Evolutionary conservation across 2,329 filamentous ascomycete genomes (phyloP).

Genomic region (Fusarium buharicum): DNA sequence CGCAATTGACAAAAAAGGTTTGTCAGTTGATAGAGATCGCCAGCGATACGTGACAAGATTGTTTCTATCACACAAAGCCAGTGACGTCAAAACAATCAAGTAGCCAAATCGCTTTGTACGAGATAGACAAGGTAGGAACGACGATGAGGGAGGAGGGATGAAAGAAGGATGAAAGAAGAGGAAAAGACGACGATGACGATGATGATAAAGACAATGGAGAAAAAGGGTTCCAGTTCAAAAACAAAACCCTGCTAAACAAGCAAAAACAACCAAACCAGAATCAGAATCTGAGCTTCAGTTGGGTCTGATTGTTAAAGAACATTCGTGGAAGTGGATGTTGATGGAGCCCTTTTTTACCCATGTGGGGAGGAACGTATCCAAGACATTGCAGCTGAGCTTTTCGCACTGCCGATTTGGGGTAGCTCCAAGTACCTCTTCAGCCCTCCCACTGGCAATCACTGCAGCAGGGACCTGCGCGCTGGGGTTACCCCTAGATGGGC

Average conservation of each 20-base stretch:
- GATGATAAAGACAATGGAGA: conserved; percentile 19
- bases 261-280: conserved; percentile 20
- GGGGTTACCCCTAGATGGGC: conserved; percentile 14
- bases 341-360: conserved; percentile 19
- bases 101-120: conserved; percentile 31
- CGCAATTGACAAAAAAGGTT: conserved; percentile 1
- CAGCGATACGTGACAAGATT: neutral
- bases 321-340: conserved; percentile 31
- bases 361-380: conserved; percentile 16
- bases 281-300: neutral
- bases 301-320: conserved; percentile 12
- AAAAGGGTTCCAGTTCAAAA: conserved; percentile 24
- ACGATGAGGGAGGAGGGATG: conserved; percentile 4
- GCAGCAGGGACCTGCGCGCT: conserved; percentile 12
- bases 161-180: neutral
- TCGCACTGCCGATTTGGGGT: conserved; percentile 16
- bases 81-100: conserved; percentile 38
- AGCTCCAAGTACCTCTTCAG: conserved; percentile 18
- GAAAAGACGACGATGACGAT: neutral
- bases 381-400: neutral
- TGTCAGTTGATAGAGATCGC: conserved; percentile 1
- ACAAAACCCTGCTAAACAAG: conserved; percentile 23
- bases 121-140: conserved; percentile 4
- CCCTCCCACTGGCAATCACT: conserved; percentile 15
- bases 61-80: neutral